These are phyloP conservation scores for Diversispora epigaea DNA, from an alignment of 192 early-diverging fungal genomes.

Conservation along the genomic window DNA sequence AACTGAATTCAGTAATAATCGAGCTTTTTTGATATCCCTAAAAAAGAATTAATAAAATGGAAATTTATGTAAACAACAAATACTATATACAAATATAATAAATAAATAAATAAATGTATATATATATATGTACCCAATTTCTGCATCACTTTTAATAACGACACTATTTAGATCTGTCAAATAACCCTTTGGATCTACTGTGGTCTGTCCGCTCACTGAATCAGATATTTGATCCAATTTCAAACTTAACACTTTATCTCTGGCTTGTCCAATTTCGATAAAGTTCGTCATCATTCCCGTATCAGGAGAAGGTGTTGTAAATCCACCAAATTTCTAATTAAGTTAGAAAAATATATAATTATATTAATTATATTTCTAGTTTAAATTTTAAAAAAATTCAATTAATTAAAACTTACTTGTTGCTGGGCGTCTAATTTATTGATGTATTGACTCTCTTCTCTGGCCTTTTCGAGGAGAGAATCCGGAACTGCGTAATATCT, in stretches of 20 bases:
- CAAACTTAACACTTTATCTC: constrained; percentile 86
- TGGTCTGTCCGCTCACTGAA: constrained; percentile 82
- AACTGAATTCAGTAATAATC: constrained; percentile 84
- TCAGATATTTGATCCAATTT: constrained; percentile 92
- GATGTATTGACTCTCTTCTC: constrained; percentile 52
- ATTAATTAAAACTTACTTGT: constrained; percentile 32
- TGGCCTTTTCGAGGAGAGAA: constrained; percentile 55
- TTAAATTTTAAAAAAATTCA: neutral
- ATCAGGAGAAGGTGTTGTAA: constrained; percentile 57
- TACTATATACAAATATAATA: neutral
- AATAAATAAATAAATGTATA: neutral
- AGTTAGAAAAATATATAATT: neutral
- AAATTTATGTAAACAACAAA: neutral
- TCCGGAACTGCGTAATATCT: constrained; percentile 60
- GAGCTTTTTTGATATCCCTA: constrained; percentile 84
- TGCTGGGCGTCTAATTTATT: constrained; percentile 65
- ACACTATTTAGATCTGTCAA: constrained; percentile 88
- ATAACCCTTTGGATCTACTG: constrained; percentile 94
- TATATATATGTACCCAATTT: constrained; percentile 68
- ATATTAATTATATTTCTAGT: neutral
- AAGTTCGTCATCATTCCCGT: constrained; percentile 82
- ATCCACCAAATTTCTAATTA: constrained; percentile 48
- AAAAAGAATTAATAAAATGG: constrained; percentile 41
- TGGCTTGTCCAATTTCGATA: constrained; percentile 87
- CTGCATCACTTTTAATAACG: constrained; percentile 75